phyloP scores from a whole-genome alignment of 352 stramenopile genomes.

The Phytophthora megakarya region DNA sequence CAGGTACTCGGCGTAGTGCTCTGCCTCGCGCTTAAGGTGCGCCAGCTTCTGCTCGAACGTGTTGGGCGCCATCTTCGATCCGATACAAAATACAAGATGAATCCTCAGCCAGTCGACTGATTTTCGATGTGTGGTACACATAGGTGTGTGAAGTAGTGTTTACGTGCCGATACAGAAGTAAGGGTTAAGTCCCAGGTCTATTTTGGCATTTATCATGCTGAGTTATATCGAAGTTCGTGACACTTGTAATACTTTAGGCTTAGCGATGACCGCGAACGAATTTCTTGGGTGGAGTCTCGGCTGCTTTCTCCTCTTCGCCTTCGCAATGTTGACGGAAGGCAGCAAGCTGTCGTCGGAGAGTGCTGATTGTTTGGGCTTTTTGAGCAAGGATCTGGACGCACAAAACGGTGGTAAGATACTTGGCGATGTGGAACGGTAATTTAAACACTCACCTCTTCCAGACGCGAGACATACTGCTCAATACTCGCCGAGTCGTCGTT shows the following conservation, averaged over 20 bases:
- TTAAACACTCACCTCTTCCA: constrained; percentile 75
- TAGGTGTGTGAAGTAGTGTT: no score
- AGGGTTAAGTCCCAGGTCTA: no score
- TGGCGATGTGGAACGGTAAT: no score
- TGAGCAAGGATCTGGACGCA: constrained; percentile 86
- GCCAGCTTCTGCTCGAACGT: constrained; percentile 85
- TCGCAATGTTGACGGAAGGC: constrained; percentile 82
- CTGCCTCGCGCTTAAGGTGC: constrained; percentile 66
- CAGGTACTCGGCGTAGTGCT: constrained; percentile 82
- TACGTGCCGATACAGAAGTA: no score
- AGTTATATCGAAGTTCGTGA: background rate
- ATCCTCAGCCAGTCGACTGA: constrained; percentile 17
- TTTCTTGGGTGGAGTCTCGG: constrained; percentile 47
- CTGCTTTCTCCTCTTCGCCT: constrained; percentile 78
- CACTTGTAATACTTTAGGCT: background rate
- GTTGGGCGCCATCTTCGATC: constrained; percentile 47
- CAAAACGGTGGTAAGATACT: background rate
- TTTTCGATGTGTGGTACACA: no score
- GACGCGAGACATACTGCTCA: constrained; percentile 91
- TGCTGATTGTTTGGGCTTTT: constrained; percentile 91
- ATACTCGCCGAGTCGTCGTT: constrained; percentile 94
- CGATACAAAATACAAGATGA: constrained; percentile 22
- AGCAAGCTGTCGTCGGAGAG: constrained; percentile 81
- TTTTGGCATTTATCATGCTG: no score
- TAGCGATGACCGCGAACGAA: constrained; percentile 21